These are phyloP conservation scores for Limtongia smithiae DNA, from an alignment of 805 yeast genomes.

Conservation along the genomic window DNA sequence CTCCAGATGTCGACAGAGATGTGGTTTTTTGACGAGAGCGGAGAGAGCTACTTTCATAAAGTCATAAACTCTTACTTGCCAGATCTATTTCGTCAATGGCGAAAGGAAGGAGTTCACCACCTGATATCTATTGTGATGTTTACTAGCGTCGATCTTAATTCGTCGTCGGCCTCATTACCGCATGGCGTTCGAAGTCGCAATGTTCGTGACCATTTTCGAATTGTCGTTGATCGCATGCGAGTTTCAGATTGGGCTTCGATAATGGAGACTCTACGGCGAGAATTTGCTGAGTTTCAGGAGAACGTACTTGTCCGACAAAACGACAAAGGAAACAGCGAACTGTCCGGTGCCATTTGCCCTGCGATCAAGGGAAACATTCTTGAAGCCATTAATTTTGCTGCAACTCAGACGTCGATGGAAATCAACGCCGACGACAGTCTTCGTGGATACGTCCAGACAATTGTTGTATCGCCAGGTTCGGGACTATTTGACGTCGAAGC, in stretches of 20 bases:
- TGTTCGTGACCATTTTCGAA: constrained; percentile 77
- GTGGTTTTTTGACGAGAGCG: constrained; percentile 98
- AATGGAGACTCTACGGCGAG: constrained; percentile 80
- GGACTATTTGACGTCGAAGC: constrained; percentile 91
- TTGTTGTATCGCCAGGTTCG: constrained; percentile 85
- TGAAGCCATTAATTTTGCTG: constrained; percentile 82
- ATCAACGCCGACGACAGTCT: constrained; percentile 81
- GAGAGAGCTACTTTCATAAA: constrained; percentile 89
- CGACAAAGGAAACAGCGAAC: constrained; percentile 38
- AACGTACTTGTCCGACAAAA: constrained; percentile 56
- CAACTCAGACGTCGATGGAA: constrained; percentile 70
- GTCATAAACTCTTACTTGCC: constrained; percentile 91
- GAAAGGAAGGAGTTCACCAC: constrained; percentile 82
- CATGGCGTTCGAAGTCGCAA: constrained; percentile 70
- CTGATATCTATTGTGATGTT: constrained; percentile 83
- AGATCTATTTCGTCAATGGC: constrained; percentile 81
- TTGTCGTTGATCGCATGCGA: constrained; percentile 92
- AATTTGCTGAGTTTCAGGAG: constrained; percentile 75
- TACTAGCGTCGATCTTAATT: constrained; percentile 53
- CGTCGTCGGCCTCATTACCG: constrained; percentile 38
- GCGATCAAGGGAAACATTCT: constrained; percentile 84
- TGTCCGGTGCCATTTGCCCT: constrained; percentile 69
- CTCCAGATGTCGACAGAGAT: constrained; percentile 90
- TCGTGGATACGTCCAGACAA: constrained; percentile 86
- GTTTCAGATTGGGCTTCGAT: constrained; percentile 86